Conservation (phyloP, 805 yeast genomes). For the Lipomyces mesembrius region DNA sequence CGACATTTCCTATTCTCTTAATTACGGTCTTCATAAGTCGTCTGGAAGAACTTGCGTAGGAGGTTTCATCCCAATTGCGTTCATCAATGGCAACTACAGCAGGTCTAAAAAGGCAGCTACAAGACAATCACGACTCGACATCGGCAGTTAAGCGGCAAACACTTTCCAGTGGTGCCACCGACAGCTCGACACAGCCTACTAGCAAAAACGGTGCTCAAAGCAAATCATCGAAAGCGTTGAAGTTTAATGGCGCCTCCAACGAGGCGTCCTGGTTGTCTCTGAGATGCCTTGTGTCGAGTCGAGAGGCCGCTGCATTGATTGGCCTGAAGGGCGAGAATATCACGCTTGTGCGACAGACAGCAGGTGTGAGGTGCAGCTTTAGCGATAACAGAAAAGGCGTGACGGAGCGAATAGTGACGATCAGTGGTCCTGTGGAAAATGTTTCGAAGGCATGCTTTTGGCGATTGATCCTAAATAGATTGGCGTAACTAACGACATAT, state of each 20-base stretch:
- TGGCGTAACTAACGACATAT: not conserved
- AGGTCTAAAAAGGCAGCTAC: not conserved
- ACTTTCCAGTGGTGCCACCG: not conserved
- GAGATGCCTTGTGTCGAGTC: conserved; percentile 25
- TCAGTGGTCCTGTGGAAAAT: conserved; percentile 17
- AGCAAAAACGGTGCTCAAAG: not conserved
- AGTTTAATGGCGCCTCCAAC: not conserved
- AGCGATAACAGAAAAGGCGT: conserved; percentile 28
- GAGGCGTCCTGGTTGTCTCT: conserved; percentile 23
- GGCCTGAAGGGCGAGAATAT: conserved; percentile 29
- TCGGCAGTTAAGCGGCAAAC: not conserved
- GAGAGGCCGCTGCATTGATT: conserved; percentile 36
- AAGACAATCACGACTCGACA: not conserved
- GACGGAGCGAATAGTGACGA: conserved; percentile 24
- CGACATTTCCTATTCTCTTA: not conserved
- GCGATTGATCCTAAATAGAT: not conserved
- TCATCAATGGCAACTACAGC: not conserved
- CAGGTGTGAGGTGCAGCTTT: conserved; percentile 28
- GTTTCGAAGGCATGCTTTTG: conserved; percentile 20
- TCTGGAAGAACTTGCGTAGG: not conserved
- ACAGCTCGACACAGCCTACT: not conserved
- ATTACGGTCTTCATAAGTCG: not conserved
- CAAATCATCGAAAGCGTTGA: not conserved
- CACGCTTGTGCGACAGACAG: conserved; percentile 15
- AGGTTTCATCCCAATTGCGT: not conserved